A percentile compares a stretch with the other conserved stretches of the same genome.
Conservation (phyloP, 2,329 filamentous ascomycete genomes). For the Aspergillus ustus region DNA sequence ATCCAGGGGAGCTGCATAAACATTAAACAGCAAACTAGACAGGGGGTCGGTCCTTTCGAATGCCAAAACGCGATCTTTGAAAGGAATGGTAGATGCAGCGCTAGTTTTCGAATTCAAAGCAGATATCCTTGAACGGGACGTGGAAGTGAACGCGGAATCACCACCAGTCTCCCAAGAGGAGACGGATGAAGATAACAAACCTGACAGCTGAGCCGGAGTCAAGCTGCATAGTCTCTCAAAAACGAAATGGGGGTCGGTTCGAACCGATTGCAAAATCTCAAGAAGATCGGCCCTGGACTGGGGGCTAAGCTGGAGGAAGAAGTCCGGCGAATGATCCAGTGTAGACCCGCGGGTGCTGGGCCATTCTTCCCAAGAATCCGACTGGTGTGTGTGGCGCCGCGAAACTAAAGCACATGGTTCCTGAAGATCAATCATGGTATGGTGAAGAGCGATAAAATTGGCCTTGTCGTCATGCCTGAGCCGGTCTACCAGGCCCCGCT, state of each 20-base stretch:
- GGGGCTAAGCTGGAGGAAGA: conserved; percentile 70
- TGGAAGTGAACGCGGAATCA: conserved; percentile 79
- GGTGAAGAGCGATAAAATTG: conserved; percentile 50
- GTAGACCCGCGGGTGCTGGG: conserved; percentile 44
- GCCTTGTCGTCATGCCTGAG: conserved; percentile 51
- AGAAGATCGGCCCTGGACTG: conserved; percentile 76
- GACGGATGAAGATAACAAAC: conserved; percentile 77
- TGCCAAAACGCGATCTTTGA: conserved; percentile 81
- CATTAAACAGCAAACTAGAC: conserved; percentile 82
- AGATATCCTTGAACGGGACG: conserved; percentile 56
- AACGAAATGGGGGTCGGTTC: conserved; percentile 86
- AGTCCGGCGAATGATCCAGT: conserved; percentile 39
- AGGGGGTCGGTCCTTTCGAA: conserved; percentile 89
- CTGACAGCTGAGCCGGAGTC: conserved; percentile 74
- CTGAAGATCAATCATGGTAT: conserved; percentile 50
- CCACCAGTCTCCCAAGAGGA: conserved; percentile 75
- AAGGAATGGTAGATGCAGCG: conserved; percentile 57
- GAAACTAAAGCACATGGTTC: conserved; percentile 45
- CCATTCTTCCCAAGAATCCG: conserved; percentile 41
- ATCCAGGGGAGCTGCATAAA: conserved; percentile 84
- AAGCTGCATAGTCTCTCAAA: conserved; percentile 79
- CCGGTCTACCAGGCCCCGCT: conserved; percentile 51
- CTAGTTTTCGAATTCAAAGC: conserved; percentile 54
- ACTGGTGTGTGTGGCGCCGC: conserved; percentile 37
- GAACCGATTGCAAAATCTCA: conserved; percentile 77